Evolutionary conservation across 805 yeast species (phyloP).

Genomic region (Yamadazyma nakazawae): DNA sequence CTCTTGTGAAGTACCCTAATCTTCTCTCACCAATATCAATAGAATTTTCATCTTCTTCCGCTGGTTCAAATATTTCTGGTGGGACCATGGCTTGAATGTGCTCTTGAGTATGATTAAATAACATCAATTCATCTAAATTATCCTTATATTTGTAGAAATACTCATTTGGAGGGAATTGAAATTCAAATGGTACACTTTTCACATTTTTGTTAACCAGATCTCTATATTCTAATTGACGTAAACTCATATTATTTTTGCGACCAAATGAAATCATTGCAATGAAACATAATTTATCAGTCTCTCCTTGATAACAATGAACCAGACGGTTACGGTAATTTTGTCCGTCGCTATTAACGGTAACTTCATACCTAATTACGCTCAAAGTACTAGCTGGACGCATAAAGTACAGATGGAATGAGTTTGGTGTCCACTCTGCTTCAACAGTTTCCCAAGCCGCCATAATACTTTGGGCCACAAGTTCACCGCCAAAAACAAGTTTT

Average conservation of each 20-base stretch:
- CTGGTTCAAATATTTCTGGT: constrained; percentile 15
- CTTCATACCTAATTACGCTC: constrained; percentile 28
- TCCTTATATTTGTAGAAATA: constrained; percentile 26
- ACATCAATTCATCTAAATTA: constrained; percentile 12
- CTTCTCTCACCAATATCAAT: constrained; percentile 22
- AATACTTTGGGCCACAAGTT: constrained; percentile 35
- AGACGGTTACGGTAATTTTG: constrained; percentile 33
- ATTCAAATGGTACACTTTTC: constrained; percentile 29
- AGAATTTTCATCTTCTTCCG: constrained; percentile 10
- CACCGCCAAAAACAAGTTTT: constrained; percentile 42
- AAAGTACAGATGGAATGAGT: constrained; percentile 39
- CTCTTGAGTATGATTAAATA: constrained; percentile 24
- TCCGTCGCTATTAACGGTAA: constrained; percentile 32
- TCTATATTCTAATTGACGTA: constrained; percentile 14
- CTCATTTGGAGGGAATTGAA: constrained; percentile 26
- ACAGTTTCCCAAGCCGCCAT: constrained; percentile 36
- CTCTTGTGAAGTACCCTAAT: constrained; percentile 32
- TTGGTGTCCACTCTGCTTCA: constrained; percentile 29
- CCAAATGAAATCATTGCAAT: constrained; percentile 37
- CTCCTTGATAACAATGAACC: constrained; percentile 30
- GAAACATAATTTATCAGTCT: constrained; percentile 25
- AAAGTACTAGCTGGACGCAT: constrained; percentile 33
- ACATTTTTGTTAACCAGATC: constrained; percentile 14
- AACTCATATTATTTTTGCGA: constrained; percentile 22
- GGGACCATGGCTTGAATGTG: constrained; percentile 15